Conservation (phyloP, 75 land plant species). For the Larix kaempferi region DNA sequence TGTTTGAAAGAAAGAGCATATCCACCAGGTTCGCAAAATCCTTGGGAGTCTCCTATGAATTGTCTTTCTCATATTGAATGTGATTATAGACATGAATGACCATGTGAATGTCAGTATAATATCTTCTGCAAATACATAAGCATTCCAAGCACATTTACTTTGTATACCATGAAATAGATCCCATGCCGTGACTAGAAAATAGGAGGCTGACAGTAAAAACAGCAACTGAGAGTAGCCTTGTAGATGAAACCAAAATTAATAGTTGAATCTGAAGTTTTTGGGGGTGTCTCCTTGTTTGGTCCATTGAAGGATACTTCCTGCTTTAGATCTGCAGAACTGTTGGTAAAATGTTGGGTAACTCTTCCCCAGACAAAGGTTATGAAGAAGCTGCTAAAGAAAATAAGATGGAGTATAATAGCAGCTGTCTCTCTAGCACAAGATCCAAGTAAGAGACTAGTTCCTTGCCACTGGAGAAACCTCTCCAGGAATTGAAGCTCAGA, state of each 20-base stretch:
- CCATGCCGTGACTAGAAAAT: slow-evolving; percentile 19
- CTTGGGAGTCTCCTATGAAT: slow-evolving; percentile 33
- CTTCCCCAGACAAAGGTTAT: slow-evolving; percentile 17
- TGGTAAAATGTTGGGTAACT: background rate
- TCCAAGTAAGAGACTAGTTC: background rate
- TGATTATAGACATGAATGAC: slow-evolving; percentile 22
- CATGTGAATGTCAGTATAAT: slow-evolving; percentile 44
- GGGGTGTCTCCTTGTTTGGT: background rate
- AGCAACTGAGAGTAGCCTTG: slow-evolving; percentile 36
- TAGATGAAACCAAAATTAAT: slow-evolving; percentile 22
- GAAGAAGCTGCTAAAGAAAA: slow-evolving; percentile 21
- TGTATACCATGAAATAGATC: slow-evolving; percentile 7
- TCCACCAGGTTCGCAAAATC: slow-evolving; percentile 59
- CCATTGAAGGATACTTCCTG: background rate
- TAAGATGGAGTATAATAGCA: slow-evolving; percentile 16
- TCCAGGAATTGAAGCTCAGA: slow-evolving; percentile 6
- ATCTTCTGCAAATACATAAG: slow-evolving; percentile 21
- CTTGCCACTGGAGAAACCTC: slow-evolving; percentile 2
- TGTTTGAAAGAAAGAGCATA: slow-evolving; percentile 41
- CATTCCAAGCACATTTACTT: slow-evolving; percentile 14
- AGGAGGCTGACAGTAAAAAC: slow-evolving; percentile 19
- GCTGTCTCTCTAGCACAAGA: slow-evolving; percentile 9
- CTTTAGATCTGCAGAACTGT: background rate
- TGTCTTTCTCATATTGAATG: slow-evolving; percentile 13
- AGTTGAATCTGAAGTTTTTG: no score